Evolutionary conservation across 257 asterid genomes (phyloP).

Genomic region (Rhazya stricta): DNA sequence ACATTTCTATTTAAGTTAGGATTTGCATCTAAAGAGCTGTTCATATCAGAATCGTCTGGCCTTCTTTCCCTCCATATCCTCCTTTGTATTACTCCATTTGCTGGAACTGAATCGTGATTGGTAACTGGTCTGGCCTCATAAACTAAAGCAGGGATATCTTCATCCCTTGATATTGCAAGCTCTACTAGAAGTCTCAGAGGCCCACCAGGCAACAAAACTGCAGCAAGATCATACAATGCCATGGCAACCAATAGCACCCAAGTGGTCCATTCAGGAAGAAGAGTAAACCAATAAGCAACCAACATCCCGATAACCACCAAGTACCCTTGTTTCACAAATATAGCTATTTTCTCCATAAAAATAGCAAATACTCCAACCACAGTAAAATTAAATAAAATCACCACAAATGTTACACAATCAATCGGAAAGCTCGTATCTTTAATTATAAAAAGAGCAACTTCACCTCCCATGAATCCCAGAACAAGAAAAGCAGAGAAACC

Average conservation of each 20-base stretch:
- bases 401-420: constrained; percentile 61
- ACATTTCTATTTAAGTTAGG: constrained; percentile 16
- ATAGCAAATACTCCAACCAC: constrained; percentile 77
- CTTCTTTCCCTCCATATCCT: constrained; percentile 76
- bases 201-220: constrained; percentile 92
- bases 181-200: constrained; percentile 92
- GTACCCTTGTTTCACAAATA: constrained; percentile 66
- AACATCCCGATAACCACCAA: constrained; percentile 82
- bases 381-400: constrained; percentile 71
- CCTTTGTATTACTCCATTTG: constrained; percentile 38
- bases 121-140: constrained; percentile 83
- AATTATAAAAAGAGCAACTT: constrained; percentile 54
- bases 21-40: constrained; percentile 21
- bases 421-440: constrained; percentile 51
- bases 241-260: constrained; percentile 92
- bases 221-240: constrained; percentile 96
- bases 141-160: constrained; percentile 97
- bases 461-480: constrained; percentile 86
- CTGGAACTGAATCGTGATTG: constrained; percentile 24
- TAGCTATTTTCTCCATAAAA: constrained; percentile 66
- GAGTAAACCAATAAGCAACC: constrained; percentile 98
- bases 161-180: constrained; percentile 89
- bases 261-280: constrained; percentile 95
- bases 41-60: constrained; percentile 21
- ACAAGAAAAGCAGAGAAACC: constrained; percentile 88